These are phyloP conservation scores for Cordyceps tenuipes DNA, from an alignment of 2,329 filamentous ascomycete species.

Conservation along the genomic window DNA sequence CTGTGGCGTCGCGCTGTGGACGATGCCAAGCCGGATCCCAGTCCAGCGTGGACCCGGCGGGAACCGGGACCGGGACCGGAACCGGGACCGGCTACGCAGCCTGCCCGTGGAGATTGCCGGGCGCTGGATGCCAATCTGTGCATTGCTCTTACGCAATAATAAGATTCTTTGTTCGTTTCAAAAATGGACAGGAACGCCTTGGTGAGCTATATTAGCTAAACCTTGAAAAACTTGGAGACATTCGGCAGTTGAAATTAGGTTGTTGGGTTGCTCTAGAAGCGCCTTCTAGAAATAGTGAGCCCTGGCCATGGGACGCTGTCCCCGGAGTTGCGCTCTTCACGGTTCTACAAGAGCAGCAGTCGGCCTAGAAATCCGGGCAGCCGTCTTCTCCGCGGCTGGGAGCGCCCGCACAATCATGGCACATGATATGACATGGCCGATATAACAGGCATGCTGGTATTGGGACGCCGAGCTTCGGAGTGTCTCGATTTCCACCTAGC, in stretches of 20 bases:
- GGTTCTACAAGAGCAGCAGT: too few species aligned
- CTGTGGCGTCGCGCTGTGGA: constrained; percentile 3
- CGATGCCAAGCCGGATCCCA: background rate
- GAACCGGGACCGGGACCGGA: constrained; percentile 7
- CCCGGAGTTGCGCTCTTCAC: background rate
- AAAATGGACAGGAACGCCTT: background rate
- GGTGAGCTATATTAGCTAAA: too few species aligned
- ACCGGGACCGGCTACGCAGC: constrained; percentile 7
- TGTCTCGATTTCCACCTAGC: background rate
- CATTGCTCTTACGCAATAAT: background rate
- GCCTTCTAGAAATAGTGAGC: background rate
- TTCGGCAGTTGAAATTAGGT: too few species aligned
- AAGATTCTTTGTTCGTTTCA: background rate
- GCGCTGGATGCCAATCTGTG: background rate
- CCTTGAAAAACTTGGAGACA: too few species aligned
- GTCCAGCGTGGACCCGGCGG: background rate
- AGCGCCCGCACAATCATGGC: too few species aligned
- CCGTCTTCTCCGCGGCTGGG: too few species aligned
- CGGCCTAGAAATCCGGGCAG: too few species aligned
- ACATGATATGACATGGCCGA: too few species aligned
- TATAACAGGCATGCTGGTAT: background rate
- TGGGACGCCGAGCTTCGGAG: background rate
- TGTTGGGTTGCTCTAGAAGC: too few species aligned
- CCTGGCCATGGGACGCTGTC: background rate
- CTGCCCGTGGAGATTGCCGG: background rate